Evolutionary conservation across 352 stramenopile species (phyloP).

Genomic region (Globisporangium abappressorium): DNA sequence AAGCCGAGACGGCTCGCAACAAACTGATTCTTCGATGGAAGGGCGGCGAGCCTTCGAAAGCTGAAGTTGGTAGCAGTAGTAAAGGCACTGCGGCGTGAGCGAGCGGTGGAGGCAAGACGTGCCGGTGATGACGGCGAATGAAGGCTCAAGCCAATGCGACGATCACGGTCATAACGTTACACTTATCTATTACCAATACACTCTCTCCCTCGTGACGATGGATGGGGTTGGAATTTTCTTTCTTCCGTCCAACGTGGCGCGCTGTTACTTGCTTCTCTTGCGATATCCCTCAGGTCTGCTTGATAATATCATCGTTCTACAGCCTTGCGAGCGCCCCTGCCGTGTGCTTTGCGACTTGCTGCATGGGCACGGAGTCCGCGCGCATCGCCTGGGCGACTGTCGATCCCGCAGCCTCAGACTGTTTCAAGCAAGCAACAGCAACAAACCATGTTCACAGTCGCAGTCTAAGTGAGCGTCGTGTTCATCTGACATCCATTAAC

Average conservation of each 20-base stretch:
- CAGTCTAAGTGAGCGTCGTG: background rate
- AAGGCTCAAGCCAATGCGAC: background rate
- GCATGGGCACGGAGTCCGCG: constrained; percentile 68
- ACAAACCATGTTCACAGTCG: background rate
- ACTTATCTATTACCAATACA: constrained; percentile 12
- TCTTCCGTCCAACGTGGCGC: background rate
- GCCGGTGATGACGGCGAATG: background rate
- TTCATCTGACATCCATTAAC: background rate
- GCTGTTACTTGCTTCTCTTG: background rate
- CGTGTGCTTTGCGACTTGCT: constrained; percentile 68
- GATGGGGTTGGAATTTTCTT: background rate
- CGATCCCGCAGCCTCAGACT: constrained; percentile 73
- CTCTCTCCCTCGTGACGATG: background rate
- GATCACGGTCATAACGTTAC: background rate
- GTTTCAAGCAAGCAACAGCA: background rate
- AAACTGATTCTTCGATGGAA: constrained; percentile 54
- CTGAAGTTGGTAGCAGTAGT: background rate
- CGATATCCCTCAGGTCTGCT: background rate
- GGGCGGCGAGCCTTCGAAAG: constrained; percentile 12
- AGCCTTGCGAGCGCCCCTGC: constrained; percentile 60
- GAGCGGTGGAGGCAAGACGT: background rate
- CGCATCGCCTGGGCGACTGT: constrained; percentile 56
- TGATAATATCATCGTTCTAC: constrained; percentile 19
- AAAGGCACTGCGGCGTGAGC: background rate
- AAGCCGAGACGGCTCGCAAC: constrained; percentile 33